A percentile compares a stretch with the other conserved stretches of the same genome.
phyloP scores from a whole-genome alignment of 768 basidiomycete genomes.

The Lyophyllum atratum region DNA sequence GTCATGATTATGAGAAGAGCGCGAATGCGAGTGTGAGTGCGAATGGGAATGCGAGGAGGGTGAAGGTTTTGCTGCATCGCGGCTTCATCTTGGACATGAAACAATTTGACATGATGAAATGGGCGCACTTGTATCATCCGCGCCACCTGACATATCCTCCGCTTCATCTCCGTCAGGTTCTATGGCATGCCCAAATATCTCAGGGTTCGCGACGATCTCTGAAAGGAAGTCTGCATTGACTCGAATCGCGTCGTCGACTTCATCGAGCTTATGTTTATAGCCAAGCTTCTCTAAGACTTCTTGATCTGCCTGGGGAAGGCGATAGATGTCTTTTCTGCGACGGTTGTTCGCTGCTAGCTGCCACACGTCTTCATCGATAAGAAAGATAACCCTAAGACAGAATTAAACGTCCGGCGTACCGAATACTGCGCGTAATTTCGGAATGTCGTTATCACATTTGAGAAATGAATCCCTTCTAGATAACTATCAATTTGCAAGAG shows the following conservation, averaged over 20 bases:
- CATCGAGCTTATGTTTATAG: slow-evolving; percentile 77
- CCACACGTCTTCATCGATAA: slow-evolving; percentile 11
- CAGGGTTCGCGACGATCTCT: slow-evolving; percentile 74
- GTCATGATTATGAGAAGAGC: slow-evolving; percentile 28
- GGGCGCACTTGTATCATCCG: slow-evolving; percentile 11
- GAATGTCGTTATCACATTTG: slow-evolving; percentile 75
- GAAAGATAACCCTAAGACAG: not conserved
- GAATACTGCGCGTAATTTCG: slow-evolving; percentile 75
- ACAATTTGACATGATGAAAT: not conserved
- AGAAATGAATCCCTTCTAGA: slow-evolving; percentile 70
- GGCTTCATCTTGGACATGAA: not conserved
- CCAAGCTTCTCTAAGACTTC: slow-evolving; percentile 67
- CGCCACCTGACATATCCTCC: slow-evolving; percentile 5
- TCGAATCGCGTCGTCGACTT: slow-evolving; percentile 79
- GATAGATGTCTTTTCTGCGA: slow-evolving; percentile 77
- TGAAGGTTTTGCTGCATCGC: not conserved
- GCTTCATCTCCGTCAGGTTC: slow-evolving; percentile 29
- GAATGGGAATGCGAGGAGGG: slow-evolving; percentile 10
- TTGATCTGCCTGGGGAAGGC: slow-evolving; percentile 68
- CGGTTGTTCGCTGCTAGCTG: slow-evolving; percentile 57
- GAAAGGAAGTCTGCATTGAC: slow-evolving; percentile 79
- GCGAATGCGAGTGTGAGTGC: slow-evolving; percentile 23
- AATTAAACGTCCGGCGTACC: slow-evolving; percentile 39
- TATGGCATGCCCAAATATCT: slow-evolving; percentile 71
- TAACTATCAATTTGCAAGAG: not conserved